Evolutionary conservation across 495 filamentous ascomycete genomes (phyloP).

Genomic region (Neurospora sp.): DNA sequence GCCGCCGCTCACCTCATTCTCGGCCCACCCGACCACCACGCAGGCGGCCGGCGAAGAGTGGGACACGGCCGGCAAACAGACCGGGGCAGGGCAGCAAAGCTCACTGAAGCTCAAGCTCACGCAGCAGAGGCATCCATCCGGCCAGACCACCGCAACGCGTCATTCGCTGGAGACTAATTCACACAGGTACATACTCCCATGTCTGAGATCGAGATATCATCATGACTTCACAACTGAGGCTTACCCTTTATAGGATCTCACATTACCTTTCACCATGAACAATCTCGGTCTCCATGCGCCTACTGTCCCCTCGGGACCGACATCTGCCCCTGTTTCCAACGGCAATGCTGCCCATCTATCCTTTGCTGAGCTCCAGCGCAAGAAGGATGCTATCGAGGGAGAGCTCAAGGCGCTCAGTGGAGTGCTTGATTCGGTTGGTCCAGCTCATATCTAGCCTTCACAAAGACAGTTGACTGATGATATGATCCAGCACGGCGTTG

Average conservation of each 20-base stretch:
- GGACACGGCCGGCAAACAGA: not conserved
- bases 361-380: conserved; percentile 45
- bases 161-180: conserved; percentile 19
- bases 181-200: conserved; percentile 1
- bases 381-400: conserved; percentile 75
- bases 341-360: conserved; percentile 48
- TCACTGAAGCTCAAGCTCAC: not conserved
- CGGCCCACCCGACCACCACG: not conserved
- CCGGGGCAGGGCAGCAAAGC: not conserved
- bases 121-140: not conserved
- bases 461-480: conserved; percentile 6
- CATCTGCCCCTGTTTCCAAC: conserved; percentile 38
- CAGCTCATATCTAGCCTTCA: not conserved
- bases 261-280: conserved; percentile 42
- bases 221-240: not conserved
- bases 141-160: conserved; percentile 9
- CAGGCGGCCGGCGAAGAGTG: not conserved
- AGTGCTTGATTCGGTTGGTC: conserved; percentile 76
- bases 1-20: conserved; percentile 3
- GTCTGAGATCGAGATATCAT: conserved; percentile 9
- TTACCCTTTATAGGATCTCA: conserved; percentile 17
- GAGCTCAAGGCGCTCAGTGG: conserved; percentile 75
- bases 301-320: conserved; percentile 63
- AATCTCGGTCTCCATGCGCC: conserved; percentile 54
- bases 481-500: conserved; percentile 66